Conservation (phyloP, 139 green algal species). For the Auxenochlorella protothecoides region DNA sequence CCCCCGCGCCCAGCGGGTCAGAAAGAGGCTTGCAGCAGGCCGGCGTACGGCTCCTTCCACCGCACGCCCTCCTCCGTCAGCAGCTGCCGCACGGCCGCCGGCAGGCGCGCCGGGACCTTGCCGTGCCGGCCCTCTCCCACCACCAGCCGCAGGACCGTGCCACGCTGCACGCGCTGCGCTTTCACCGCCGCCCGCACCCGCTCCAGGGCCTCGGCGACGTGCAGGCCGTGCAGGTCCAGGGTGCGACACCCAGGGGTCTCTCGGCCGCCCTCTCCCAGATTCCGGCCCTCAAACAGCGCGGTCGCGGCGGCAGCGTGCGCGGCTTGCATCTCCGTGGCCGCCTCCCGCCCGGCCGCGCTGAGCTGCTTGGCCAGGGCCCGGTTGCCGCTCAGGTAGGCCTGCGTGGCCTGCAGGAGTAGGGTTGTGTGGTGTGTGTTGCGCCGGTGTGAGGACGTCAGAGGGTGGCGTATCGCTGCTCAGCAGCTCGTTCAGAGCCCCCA, state of each 20-base stretch:
- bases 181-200: constrained; percentile 31
- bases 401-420: constrained; percentile 42
- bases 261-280: constrained; percentile 2
- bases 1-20: too few species aligned
- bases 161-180: background rate
- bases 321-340: constrained; percentile 48
- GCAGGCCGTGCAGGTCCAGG: constrained; percentile 68
- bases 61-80: constrained; percentile 25
- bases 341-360: constrained; percentile 39
- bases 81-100: constrained; percentile 19
- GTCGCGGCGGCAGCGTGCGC: constrained; percentile 41
- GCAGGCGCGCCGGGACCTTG: constrained; percentile 42
- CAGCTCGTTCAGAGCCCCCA: too few species aligned
- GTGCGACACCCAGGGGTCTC: background rate
- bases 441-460: too few species aligned
- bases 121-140: constrained; percentile 59
- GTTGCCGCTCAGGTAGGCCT: constrained; percentile 57
- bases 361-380: constrained; percentile 51
- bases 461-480: too few species aligned
- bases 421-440: too few species aligned
- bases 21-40: constrained; percentile 26
- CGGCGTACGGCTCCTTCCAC: constrained; percentile 30
- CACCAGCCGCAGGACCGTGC: constrained; percentile 27
- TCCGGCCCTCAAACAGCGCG: constrained; percentile 40
- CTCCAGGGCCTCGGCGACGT: constrained; percentile 49